Percentiles rank a stretch among this genome's conserved stretches.
These are phyloP conservation scores for Colletotrichum zoysiae DNA, from an alignment of 2,329 filamentous ascomycete genomes.

Conservation along the genomic window DNA sequence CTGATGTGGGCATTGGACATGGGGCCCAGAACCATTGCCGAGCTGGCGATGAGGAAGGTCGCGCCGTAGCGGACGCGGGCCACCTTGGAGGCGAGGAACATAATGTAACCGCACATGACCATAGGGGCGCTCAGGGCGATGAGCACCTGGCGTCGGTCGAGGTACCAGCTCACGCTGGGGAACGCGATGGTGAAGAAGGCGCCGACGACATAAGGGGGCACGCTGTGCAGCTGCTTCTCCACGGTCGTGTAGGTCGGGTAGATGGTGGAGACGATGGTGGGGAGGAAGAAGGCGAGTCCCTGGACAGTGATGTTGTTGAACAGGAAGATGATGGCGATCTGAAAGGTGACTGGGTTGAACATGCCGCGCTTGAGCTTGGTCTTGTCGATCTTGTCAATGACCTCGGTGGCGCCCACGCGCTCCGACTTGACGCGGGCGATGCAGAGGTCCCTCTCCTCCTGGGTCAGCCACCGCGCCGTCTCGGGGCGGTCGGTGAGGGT, in stretches of 20 bases:
- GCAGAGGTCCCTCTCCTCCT: constrained; percentile 75
- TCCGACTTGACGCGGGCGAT: constrained; percentile 77
- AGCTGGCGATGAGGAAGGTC: constrained; percentile 76
- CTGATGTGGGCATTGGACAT: constrained; percentile 76
- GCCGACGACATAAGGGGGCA: constrained; percentile 78
- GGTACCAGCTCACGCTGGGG: constrained; percentile 71
- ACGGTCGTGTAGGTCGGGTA: constrained; percentile 70
- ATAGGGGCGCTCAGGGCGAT: constrained; percentile 71
- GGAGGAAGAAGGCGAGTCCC: constrained; percentile 76
- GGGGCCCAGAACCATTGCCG: constrained; percentile 73
- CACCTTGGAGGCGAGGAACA: constrained; percentile 72
- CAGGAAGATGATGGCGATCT: constrained; percentile 69
- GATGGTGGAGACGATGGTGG: constrained; percentile 77
- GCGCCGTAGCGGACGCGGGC: constrained; percentile 73
- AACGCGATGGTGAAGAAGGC: constrained; percentile 75
- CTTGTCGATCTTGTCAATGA: constrained; percentile 74
- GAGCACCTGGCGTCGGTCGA: constrained; percentile 71
- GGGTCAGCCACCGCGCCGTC: constrained; percentile 74
- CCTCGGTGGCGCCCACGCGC: constrained; percentile 68
- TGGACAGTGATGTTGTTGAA: constrained; percentile 79
- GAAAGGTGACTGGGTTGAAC: constrained; percentile 71
- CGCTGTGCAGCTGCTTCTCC: constrained; percentile 76
- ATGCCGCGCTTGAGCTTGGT: constrained; percentile 72
- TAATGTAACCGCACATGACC: constrained; percentile 77
- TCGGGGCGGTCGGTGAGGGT: constrained; percentile 77